Evolutionary conservation across 1,284 basidiomycete genomes (phyloP).

Genomic region (Uromyces viciae-fabae): DNA sequence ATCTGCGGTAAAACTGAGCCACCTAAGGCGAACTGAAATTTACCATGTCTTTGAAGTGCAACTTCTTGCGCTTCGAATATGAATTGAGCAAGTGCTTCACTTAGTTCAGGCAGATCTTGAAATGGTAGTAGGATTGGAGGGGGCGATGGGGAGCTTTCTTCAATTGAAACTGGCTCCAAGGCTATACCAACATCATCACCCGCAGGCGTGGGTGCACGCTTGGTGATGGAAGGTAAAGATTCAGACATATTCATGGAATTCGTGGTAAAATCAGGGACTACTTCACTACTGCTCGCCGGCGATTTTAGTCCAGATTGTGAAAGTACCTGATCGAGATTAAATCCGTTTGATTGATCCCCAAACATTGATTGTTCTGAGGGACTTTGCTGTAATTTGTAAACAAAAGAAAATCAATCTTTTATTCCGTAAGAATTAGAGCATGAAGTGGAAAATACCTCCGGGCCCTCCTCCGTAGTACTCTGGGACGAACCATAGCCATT

Average conservation of each 20-base stretch:
- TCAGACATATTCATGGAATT: not conserved
- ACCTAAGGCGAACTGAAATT: conserved; percentile 32
- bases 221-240: conserved; percentile 27
- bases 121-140: conserved; percentile 38
- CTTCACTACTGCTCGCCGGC: not conserved
- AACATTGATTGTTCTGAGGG: conserved; percentile 14
- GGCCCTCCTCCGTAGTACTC: no score
- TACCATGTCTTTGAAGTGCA: conserved; percentile 33
- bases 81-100: conserved; percentile 42
- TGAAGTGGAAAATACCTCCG: not conserved
- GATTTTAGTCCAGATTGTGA: not conserved
- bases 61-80: conserved; percentile 43
- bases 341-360: conserved; percentile 8
- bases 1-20: conserved; percentile 15
- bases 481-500: no score
- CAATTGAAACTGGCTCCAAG: not conserved
- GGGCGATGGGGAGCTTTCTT: conserved; percentile 13
- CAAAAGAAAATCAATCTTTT: not conserved
- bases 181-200: not conserved
- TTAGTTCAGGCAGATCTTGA: conserved; percentile 30
- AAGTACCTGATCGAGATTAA: not conserved
- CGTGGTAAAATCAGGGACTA: not conserved
- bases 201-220: conserved; percentile 16
- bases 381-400: not conserved
- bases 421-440: not conserved